These are phyloP conservation scores for Acorus gramineus DNA, from an alignment of 106 monocot species.

Conservation along the genomic window DNA sequence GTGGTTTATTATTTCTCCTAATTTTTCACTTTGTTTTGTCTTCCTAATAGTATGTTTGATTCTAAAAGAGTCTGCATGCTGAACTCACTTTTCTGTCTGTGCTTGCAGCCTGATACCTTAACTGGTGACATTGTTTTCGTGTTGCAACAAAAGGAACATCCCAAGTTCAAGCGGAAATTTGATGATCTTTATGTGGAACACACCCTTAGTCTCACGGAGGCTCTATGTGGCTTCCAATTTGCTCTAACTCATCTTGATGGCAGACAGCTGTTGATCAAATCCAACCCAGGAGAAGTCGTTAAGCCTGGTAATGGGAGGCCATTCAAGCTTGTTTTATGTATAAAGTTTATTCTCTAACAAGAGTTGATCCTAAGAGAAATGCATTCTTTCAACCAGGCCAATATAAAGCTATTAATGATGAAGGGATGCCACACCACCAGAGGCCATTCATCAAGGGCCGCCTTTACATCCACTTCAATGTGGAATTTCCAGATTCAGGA, in stretches of 20 bases:
- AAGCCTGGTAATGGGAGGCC: constrained; percentile 48
- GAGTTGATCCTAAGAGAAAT: not conserved
- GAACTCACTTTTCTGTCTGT: not conserved
- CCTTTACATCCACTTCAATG: constrained; percentile 54
- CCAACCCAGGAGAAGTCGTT: constrained; percentile 51
- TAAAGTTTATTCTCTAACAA: not conserved
- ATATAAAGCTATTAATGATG: constrained; percentile 55
- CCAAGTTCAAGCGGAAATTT: constrained; percentile 44
- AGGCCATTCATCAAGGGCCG: constrained; percentile 55
- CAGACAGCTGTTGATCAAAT: constrained; percentile 54
- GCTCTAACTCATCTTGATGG: constrained; percentile 61
- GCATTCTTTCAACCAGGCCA: constrained; percentile 20
- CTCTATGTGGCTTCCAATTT: constrained; percentile 63
- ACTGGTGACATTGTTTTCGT: constrained; percentile 59
- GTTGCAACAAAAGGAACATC: constrained; percentile 58
- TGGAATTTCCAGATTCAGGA: constrained; percentile 47
- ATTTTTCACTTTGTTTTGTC: not conserved
- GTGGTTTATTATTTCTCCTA: not conserved
- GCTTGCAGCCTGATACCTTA: constrained; percentile 47
- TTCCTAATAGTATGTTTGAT: too few species aligned
- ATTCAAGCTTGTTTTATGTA: not conserved
- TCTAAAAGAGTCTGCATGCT: too few species aligned
- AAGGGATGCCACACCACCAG: constrained; percentile 58
- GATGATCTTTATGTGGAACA: constrained; percentile 57
- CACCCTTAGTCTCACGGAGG: constrained; percentile 50